Evolutionary conservation across 768 basidiomycete species (phyloP), one percentile per base, ranked within the genome.

Genomic region (Butyriboletus loyo): DNA sequence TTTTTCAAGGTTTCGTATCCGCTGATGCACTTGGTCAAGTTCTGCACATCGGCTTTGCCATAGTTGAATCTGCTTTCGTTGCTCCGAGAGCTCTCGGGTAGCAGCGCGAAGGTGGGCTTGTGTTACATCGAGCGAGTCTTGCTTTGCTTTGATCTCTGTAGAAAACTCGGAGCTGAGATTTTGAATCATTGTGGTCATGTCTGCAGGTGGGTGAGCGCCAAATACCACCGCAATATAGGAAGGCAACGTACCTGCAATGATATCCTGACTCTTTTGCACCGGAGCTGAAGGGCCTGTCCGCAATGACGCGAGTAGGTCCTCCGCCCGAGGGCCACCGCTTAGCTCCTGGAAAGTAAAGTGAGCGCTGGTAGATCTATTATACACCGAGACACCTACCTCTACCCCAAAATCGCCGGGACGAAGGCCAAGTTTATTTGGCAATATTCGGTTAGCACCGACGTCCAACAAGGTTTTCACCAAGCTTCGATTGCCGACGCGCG

Each of bases 331-430:
- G 10, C 83, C 85, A 42, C 83, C 82, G 48, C 77, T 86, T 24
- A 90, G 67, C 55, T 89, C 89, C 88, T 89, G 50, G 28, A 54
- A 28, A 9, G 55, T 8, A 42, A 42, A 22, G 25, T 57, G 34
- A 60, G 31, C 17, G 35, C 11, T 1, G 13, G 35, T 19, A 7
- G 17, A 46, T 24, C 49, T 5, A 28, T n/a, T 46, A 21, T 46
- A 36, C 25, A 13, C 4, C 8, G 19, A 7, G 30, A 24, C 40
- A 67, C 83, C 55, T 61, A 90, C 95, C 76, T 95, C 92, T 4
- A 98, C 83, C 17, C 97, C 97, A 65, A 95, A 99, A 68, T 99
- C 97, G 8, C 87, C 92, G 2, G 97, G 90, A 47, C 91, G 80
- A 63, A 99, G 72, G 4, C 97, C 97, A 39, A 99, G 75, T 66